These are phyloP conservation scores for Nyctanthes arbortristis DNA, from an alignment of 257 asterid species.

Conservation along the genomic window DNA sequence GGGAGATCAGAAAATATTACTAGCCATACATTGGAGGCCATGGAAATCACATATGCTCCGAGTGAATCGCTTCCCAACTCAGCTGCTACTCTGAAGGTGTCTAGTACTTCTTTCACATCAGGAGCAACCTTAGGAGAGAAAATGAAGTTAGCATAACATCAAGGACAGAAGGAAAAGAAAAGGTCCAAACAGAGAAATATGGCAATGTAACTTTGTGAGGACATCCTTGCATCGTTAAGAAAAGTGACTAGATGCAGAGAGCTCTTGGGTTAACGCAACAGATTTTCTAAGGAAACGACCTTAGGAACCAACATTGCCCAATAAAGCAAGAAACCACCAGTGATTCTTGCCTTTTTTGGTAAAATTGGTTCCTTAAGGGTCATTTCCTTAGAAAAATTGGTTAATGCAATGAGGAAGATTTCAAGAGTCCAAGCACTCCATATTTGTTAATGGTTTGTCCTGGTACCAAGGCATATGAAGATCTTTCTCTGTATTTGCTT, in stretches of 20 bases:
- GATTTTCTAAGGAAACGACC: not conserved
- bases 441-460: not conserved
- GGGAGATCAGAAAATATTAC: not conserved
- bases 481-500: not conserved
- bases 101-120: constrained; percentile 91
- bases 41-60: constrained; percentile 98
- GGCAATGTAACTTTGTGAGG: not conserved
- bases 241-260: not conserved
- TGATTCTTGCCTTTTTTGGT: too few species aligned
- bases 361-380: too few species aligned
- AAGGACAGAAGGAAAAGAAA: not conserved
- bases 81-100: constrained; percentile 93
- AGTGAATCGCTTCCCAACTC: constrained; percentile 92
- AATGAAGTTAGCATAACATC: not conserved
- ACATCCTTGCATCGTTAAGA: not conserved
- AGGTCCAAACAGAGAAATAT: not conserved
- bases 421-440: not conserved
- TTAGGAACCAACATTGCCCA: too few species aligned
- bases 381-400: too few species aligned
- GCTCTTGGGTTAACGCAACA: not conserved
- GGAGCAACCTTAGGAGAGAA: constrained; percentile 55
- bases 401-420: not conserved
- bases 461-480: not conserved
- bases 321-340: too few species aligned
- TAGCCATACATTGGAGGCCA: constrained; percentile 84